Percentiles rank a stretch among this genome's conserved stretches.
Evolutionary conservation across 305 asterid genomes (phyloP).

Genomic region (Petunia hybrid): DNA sequence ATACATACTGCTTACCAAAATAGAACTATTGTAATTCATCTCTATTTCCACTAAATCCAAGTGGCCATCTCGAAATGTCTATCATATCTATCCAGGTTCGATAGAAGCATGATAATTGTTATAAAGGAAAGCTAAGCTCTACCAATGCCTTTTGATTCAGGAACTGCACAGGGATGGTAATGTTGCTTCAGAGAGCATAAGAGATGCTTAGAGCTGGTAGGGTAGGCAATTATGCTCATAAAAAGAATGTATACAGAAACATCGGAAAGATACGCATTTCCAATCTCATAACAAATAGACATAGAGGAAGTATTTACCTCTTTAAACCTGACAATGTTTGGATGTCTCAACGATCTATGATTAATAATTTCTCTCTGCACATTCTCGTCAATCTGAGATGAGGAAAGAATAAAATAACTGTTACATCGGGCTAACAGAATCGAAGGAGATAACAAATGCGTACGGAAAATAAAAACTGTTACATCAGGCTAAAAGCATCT

Average conservation of each 20-base stretch:
- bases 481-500: not conserved
- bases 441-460: not conserved
- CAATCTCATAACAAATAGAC: not conserved
- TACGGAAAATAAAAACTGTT: not conserved
- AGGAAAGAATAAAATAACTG: not conserved
- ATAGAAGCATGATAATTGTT: not conserved
- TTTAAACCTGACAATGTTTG: constrained; percentile 53
- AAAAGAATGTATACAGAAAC: not conserved
- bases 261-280: not conserved
- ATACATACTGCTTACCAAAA: not conserved
- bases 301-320: constrained; percentile 38
- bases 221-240: not conserved
- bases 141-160: not conserved
- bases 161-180: not conserved
- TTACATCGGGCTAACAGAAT: not conserved
- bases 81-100: not conserved
- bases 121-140: not conserved
- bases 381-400: constrained; percentile 51
- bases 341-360: constrained; percentile 51
- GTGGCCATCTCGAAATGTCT: not conserved
- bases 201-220: no score
- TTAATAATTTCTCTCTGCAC: constrained; percentile 57
- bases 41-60: not conserved
- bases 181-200: not conserved
- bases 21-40: not conserved